These are phyloP conservation scores for Sugiyamaella neomexicana DNA, from an alignment of 1,139 yeast genomes.

Conservation along the genomic window DNA sequence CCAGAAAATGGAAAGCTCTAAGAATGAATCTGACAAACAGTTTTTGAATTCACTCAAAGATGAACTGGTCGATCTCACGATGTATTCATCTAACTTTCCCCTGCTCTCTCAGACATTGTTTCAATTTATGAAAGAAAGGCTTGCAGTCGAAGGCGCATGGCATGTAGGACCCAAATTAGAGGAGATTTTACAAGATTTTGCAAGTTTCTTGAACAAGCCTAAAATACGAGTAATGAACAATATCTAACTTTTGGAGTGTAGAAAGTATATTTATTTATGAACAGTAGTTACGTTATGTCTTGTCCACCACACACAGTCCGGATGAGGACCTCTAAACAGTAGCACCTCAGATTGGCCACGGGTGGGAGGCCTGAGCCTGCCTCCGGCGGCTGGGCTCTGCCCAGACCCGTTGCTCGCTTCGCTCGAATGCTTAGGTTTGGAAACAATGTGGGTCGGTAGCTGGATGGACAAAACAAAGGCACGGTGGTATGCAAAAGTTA, in stretches of 20 bases:
- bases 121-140: slow-evolving; percentile 11
- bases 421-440: not conserved
- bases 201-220: not conserved
- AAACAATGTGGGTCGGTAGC: too few species aligned
- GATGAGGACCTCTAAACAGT: not conserved
- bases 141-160: slow-evolving; percentile 20
- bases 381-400: not conserved
- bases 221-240: not conserved
- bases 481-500: too few species aligned
- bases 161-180: slow-evolving; percentile 16
- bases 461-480: too few species aligned
- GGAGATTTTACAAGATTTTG: slow-evolving; percentile 1
- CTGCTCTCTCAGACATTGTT: slow-evolving; percentile 11
- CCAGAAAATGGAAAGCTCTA: slow-evolving; percentile 10
- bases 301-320: too few species aligned
- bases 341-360: not conserved
- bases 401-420: not conserved
- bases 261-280: slow-evolving; percentile 1
- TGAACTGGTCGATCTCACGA: not conserved
- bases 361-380: not conserved
- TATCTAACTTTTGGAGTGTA: slow-evolving; percentile 1
- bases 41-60: not conserved
- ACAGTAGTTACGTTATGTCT: too few species aligned
- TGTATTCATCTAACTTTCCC: not conserved
- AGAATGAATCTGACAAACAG: slow-evolving; percentile 5